Evolutionary conservation across 2,329 filamentous ascomycete genomes (phyloP), one percentile per base, ranked within the genome.

Genomic region (Cadophora luteo-olivacea): DNA sequence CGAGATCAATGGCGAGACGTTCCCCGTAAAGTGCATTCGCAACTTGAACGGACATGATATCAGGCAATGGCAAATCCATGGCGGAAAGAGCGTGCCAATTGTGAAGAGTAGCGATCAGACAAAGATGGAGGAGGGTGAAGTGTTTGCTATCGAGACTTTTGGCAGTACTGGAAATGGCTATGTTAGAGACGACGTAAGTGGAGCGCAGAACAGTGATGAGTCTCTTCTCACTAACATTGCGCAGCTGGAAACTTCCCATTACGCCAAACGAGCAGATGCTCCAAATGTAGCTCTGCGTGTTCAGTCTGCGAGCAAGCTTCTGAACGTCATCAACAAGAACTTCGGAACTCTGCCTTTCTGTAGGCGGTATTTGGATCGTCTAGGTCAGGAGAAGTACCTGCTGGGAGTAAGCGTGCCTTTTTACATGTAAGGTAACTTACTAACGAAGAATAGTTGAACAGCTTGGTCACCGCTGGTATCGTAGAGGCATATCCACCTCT

Each of bases 121-220:
- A 64, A 97, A 97, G 86, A 98, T 98, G 95, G 94, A 97, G 82
- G 95, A 97, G 81, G 94, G 94, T 52, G 94, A 98, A 78, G 90
- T 94, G 22, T 98, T 97, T 80, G 94, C 94, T 72, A 97, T 97
- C 75, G 94, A 97, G 83, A 97, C 94, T 0, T 97, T 97, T 80
- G 95, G 94, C 69, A 96, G 91, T 79, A 97, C 94, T 25, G 95
- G 94, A 72, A 94, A 93, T 78, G 94, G 94, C 72, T 92, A 92
- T 77, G 92, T 97, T 67, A 84, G 89, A 72, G 94, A 97, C 77
- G 93, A 97, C 81, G 91, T 93, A 81, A 79, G 86, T 80, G 41
- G n/a, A 36, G 41, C 25, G 25, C 38, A 71, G 64, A 52, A 48
- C 29, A 45, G 19, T 49, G 49, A 41, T 16, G 25, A 52, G 11